Evolutionary conservation across 345 rosid species (phyloP).

Genomic region (Punica granatum): DNA sequence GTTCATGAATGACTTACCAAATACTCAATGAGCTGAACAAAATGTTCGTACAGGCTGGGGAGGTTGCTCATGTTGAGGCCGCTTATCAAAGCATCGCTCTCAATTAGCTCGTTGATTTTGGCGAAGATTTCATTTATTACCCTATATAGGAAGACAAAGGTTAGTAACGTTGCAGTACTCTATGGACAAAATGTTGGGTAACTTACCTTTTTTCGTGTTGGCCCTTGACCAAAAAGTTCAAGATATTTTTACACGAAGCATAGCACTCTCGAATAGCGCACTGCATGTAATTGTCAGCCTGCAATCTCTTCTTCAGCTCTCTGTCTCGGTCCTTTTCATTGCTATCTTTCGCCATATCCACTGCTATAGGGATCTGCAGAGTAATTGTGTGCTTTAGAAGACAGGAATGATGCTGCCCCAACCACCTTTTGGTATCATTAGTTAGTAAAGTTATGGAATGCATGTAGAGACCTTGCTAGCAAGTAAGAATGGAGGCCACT

Average conservation of each 20-base stretch:
- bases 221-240: constrained; percentile 71
- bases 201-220: constrained; percentile 59
- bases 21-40: constrained; percentile 73
- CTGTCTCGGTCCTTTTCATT: constrained; percentile 77
- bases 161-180: not conserved
- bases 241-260: constrained; percentile 78
- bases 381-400: constrained; percentile 8
- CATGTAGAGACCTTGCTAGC: constrained; percentile 73
- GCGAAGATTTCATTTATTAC: constrained; percentile 58
- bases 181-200: not conserved
- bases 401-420: not conserved
- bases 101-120: constrained; percentile 52
- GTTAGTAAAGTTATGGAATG: not conserved
- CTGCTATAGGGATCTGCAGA: constrained; percentile 84
- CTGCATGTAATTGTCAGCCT: constrained; percentile 60
- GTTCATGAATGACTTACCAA: constrained; percentile 42
- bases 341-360: constrained; percentile 99
- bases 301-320: constrained; percentile 86
- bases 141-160: constrained; percentile 30
- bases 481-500: constrained; percentile 97
- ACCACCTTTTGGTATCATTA: not conserved
- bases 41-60: constrained; percentile 74
- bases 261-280: constrained; percentile 95
- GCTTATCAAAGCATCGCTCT: constrained; percentile 24
- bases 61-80: constrained; percentile 84